Conservation (phyloP, 495 filamentous ascomycete genomes). For the Penicillium antarcticum region DNA sequence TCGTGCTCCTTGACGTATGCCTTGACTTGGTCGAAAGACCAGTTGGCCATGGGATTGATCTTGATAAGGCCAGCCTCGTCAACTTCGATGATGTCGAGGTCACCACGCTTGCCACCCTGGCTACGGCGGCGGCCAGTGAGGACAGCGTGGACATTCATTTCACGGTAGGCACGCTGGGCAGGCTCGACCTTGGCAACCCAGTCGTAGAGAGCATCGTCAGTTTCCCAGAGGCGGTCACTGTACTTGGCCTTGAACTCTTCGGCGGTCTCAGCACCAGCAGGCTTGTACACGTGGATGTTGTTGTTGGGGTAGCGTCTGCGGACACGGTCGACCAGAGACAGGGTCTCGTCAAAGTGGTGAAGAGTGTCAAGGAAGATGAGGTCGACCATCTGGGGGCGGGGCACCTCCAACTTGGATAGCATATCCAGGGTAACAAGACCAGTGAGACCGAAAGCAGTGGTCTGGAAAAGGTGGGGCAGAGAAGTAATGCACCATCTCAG, state of each 20-base stretch:
- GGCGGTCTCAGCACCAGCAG: conserved; percentile 62
- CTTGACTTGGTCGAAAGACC: conserved; percentile 87
- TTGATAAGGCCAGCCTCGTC: conserved; percentile 93
- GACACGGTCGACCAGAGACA: conserved; percentile 75
- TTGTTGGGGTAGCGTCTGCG: conserved; percentile 71
- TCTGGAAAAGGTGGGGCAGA: conserved; percentile 89
- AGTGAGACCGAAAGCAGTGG: conserved; percentile 94
- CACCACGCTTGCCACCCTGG: conserved; percentile 89
- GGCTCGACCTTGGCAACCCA: conserved; percentile 98
- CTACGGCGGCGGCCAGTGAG: conserved; percentile 90
- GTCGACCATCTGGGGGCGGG: conserved; percentile 67
- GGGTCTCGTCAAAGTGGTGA: conserved; percentile 91
- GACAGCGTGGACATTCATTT: conserved; percentile 86
- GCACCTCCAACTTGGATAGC: conserved; percentile 78
- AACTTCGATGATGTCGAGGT: conserved; percentile 84
- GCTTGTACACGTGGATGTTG: conserved; percentile 85
- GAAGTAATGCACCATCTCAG: conserved; percentile 88
- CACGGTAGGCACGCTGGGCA: conserved; percentile 83
- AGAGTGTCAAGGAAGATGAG: conserved; percentile 97
- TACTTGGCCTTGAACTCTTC: conserved; percentile 77
- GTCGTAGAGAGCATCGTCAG: conserved; percentile 86
- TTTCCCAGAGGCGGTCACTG: conserved; percentile 82
- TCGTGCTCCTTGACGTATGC: conserved; percentile 79
- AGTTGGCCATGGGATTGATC: conserved; percentile 97
- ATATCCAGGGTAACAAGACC: conserved; percentile 94